Evolutionary conservation across 495 filamentous ascomycete species (phyloP), one percentile per base, ranked within the genome.

Genomic region (Penicillium lividum): DNA sequence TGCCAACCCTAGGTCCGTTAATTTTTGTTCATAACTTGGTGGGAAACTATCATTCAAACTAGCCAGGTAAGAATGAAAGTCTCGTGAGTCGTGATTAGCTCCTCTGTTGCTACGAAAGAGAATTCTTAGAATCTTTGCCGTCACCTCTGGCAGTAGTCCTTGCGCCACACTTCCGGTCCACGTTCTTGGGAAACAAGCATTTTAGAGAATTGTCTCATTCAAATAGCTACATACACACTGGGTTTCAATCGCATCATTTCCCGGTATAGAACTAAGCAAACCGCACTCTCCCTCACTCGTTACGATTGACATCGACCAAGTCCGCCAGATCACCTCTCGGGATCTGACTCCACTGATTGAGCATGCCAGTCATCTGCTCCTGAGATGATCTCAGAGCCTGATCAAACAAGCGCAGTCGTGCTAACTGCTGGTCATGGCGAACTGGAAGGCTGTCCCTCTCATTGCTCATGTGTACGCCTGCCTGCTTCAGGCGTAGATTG

Each of bases 391-490:
- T 40, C 40, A 58, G 33, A 46, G 42, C 50, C 43, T 47, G 50
- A 1, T 58, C 31, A 8, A 58, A 53, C 6, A 58, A 48, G 15
- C 15, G 50, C 42, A 58, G 50, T 34, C 25, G 50, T 16, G 50
- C 33, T 16, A 53, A n/a, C 29, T 58, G 56, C 49, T 58, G 44
- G 18, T 58, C 49, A 31, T 53, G 56, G 49, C 25, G 56, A 40
- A 45, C n/a, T 13, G 53, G 56, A 42, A 58, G 50, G 9, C 29
- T 11, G 10, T 58, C 56, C 13, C 56, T 58, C 49, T 58, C 38
- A 42, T 30, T 30, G n/a, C 42, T 58, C 40, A 53, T 50, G 22
- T 59, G 25, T 5, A 22, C 25, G 18, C 29, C 15, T 51, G 51
- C 45, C 10, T 54, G 30, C 45, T 54, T 54, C 16, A 59, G 40